Base-by-base conservation (phyloP, 163 green algal genomes). In the Smithsoniella earleae region DNA sequence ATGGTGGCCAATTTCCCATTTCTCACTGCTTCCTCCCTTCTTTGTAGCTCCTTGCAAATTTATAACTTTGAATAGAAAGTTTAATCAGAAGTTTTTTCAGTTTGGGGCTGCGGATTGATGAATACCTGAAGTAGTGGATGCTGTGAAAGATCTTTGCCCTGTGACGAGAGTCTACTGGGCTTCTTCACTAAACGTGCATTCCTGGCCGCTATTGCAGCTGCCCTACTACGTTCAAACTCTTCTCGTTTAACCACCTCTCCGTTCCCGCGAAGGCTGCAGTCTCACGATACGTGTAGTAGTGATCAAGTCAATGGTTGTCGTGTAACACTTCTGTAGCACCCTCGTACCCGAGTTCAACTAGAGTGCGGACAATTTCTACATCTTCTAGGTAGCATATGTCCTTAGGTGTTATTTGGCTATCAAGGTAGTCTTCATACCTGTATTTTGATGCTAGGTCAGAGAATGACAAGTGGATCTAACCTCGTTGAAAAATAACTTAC, bases 351-450 rank as follows among this genome's bases (percentile, higher is more conserved):
- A 95, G 82, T 66, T 96, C 90, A 3, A 96, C 88, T 2, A 96
- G 80, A 16, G 91, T 85, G 2, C 86, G 66, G 4, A 89, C 90
- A 1, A 93, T 77, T 62, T 90, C 87, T 3, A 91, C 80, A 66
- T 94, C 85, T 25, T 92, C 89, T 0, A 96, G 77, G 76, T 96
- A 95, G 46, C 87, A 93, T 62, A 95, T 79, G 77, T 96, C 90
- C 1, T 82, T 89, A 30, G 77, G 66, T 13, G 86, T 95, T 30
- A 96, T 92, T 58, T 95, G 88, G 44, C 84, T 91, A 81, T 92
- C 82, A 33, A 96, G 75, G 74, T 96, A 96, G 44, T 91, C 90
- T 43, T 95, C 90, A 63, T 96, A 96, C 22, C 88, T 96, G 85
- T 10, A 66, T 28, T 46, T n/a, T 22, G 1, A 36, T 75, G n/a